Evolutionary conservation across 1,284 basidiomycete species (phyloP), one percentile per base, ranked within the genome.

Genomic region (Trichosporon sp.): DNA sequence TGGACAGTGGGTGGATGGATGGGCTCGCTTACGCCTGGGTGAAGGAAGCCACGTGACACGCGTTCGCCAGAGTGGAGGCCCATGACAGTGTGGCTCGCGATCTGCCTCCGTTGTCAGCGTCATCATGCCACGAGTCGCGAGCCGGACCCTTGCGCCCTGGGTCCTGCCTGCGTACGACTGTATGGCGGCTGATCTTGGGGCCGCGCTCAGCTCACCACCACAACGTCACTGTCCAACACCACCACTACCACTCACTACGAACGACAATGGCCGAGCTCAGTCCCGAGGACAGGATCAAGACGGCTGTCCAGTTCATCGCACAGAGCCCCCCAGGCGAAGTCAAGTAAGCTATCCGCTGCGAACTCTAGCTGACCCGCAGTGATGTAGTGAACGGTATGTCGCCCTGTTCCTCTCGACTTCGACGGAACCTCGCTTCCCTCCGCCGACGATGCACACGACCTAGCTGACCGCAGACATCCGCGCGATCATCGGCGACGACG

Each of bases 321-420:
- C 93, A 95, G 78, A 87, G 91, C 1, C 94, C 94, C 13, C 94
- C 94, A 0, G 94, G 94, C 60, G 91, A 97, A 82, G 93, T 95
- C 72, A 95, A 95, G 78, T 79, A 65, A 70, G 76, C 70, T 19
- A 1, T 8, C 16, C 4, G 7, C 13, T 40, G 14, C 31, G 19
- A 7, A 21, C 29, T 16, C 36, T 3, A 59, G 62, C 70, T 73
- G 59, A 72, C 60, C 8, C 25, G 1, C 59, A 78, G 77, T 77
- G 93, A 95, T 81, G 92, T 95, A 27, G 84, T 95, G 65, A 92
- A 91, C 74, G 92, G 90, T 90, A 33, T 25, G 60, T 14, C 19
- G 21, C 60, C 70, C 60, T 46, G 36, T 62, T 57, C 11, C 29
- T 27, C 59, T 11, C 8, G 31, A 23, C 29, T 4, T 6, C n/a